These are phyloP conservation scores for Ascochyta koolunga DNA, from an alignment of 2,329 filamentous ascomycete species.

Conservation along the genomic window DNA sequence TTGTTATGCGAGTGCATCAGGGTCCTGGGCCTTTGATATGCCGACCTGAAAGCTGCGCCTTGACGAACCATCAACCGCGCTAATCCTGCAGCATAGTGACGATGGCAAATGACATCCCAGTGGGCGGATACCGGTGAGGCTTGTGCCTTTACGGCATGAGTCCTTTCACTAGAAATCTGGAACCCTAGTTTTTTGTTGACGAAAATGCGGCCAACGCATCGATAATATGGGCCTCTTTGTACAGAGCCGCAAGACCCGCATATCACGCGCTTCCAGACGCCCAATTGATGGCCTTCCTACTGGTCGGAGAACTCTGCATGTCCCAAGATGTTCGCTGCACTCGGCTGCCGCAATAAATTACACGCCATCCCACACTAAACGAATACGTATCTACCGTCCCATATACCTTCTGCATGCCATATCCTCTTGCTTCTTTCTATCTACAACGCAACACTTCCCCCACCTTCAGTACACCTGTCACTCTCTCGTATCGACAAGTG, in stretches of 20 bases:
- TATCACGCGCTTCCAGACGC: conserved; percentile 45
- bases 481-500: conserved; percentile 43
- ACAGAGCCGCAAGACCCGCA: conserved; percentile 53
- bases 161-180: conserved; percentile 46
- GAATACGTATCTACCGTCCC: conserved; percentile 43
- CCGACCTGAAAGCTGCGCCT: conserved; percentile 46
- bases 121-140: conserved; percentile 46
- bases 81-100: conserved; percentile 48
- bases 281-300: conserved; percentile 60
- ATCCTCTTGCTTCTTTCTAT: conserved; percentile 45
- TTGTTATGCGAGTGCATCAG: conserved; percentile 43
- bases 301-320: conserved; percentile 54
- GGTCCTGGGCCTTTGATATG: conserved; percentile 38
- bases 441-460: conserved; percentile 38
- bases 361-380: conserved; percentile 47
- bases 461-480: conserved; percentile 46
- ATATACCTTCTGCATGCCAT: conserved; percentile 46
- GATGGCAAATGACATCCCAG: conserved; percentile 40
- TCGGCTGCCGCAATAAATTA: conserved; percentile 51
- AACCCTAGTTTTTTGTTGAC: conserved; percentile 71
- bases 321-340: conserved; percentile 47
- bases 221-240: conserved; percentile 58
- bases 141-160: conserved; percentile 46
- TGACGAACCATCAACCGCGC: conserved; percentile 42
- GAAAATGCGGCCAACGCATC: conserved; percentile 90